Conservation (phyloP, 208 protist genomes). For the Leishmania tarentolae region DNA sequence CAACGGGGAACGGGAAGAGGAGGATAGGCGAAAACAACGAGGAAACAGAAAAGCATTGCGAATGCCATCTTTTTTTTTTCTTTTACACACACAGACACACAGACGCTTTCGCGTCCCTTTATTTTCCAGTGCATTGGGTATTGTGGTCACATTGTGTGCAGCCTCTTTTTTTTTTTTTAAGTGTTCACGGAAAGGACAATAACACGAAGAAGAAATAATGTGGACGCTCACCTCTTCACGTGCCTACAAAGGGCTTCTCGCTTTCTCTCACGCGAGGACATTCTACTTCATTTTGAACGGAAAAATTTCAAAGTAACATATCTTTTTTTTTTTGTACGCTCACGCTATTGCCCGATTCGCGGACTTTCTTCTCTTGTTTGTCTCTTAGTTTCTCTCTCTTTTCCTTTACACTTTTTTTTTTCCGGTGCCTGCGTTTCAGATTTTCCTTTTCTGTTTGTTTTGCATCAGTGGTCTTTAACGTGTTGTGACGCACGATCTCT, state of each 20-base stretch:
- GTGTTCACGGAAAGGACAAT: too few species aligned
- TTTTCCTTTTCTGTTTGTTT: background rate
- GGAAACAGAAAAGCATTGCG: background rate
- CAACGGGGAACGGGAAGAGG: background rate
- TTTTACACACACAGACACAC: background rate
- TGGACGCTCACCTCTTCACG: background rate
- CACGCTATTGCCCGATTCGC: background rate
- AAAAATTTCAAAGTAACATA: background rate
- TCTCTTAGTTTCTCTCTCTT: background rate
- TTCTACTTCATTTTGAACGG: background rate
- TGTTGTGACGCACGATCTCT: background rate
- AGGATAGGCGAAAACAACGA: background rate
- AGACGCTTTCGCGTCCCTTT: background rate
- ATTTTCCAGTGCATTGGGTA: background rate
- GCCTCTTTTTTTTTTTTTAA: background rate
- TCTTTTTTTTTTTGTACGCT: background rate
- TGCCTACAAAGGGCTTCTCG: background rate
- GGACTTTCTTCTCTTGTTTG: background rate
- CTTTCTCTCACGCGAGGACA: background rate
- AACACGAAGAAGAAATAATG: background rate
- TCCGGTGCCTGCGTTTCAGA: background rate
- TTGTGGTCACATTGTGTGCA: background rate
- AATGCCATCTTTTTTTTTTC: background rate
- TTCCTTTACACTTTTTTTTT: background rate
- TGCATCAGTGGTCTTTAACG: background rate